Conservation (phyloP, 495 filamentous ascomycete genomes). For the Neurospora sp. region DNA sequence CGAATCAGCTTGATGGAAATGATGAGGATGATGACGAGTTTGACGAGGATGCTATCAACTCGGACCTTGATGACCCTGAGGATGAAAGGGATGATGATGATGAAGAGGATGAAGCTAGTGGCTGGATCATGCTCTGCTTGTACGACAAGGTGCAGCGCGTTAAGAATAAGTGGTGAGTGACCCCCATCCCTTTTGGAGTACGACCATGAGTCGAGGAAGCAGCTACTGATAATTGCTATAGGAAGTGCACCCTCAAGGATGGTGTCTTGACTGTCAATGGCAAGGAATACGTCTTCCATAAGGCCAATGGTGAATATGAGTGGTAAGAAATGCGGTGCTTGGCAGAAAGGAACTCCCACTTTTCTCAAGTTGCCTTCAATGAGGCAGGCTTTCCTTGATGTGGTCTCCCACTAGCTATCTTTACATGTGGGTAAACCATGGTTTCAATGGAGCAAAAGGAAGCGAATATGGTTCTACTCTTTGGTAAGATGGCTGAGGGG, state of each 20-base stretch:
- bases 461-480: background rate
- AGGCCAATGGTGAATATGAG: constrained; percentile 92
- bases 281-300: constrained; percentile 96
- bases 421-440: background rate
- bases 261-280: constrained; percentile 84
- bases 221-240: constrained; percentile 8
- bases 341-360: background rate
- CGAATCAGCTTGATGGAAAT: constrained; percentile 56
- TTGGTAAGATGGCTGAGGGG: background rate
- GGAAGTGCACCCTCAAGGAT: constrained; percentile 96
- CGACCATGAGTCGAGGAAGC: background rate
- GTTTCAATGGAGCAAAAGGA: background rate
- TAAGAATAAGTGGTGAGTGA: constrained; percentile 90
- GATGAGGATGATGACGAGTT: constrained; percentile 49
- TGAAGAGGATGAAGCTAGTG: constrained; percentile 64
- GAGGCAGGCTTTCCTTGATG: background rate
- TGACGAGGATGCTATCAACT: constrained; percentile 97
- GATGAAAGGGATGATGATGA: constrained; percentile 70
- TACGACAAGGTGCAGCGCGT: constrained; percentile 99
- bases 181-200: too few species aligned
- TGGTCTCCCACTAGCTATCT: background rate
- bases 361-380: background rate
- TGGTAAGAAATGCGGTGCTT: constrained; percentile 48
- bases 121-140: constrained; percentile 92
- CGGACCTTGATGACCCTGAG: constrained; percentile 90